Evolutionary conservation across 2,329 filamentous ascomycete species (phyloP), one percentile per base, ranked within the genome.

Genomic region (Fusarium aywerte): DNA sequence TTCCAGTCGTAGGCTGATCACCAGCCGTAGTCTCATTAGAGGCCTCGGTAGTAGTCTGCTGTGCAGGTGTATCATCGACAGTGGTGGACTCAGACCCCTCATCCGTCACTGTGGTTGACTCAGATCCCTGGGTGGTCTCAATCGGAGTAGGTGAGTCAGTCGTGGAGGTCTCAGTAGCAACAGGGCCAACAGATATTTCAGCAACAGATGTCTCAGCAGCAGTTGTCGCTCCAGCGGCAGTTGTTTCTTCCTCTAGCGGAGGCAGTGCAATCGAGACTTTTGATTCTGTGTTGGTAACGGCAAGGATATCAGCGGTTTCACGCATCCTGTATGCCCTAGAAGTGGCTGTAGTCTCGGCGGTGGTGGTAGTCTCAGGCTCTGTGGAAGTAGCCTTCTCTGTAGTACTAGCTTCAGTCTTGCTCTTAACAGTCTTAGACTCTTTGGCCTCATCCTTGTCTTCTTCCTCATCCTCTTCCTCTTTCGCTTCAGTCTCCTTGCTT

Each of bases 401-500:
- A 3, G 56, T 50, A 2, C 43, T 60, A 1, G 43, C 39, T 21
- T 57, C 51, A 1, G 57, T 50, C 18, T 36, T 49, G 12, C 8
- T 55, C 33, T 40, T 25, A 10, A 43, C 47, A 2, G 56, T 56
- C 27, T 47, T 59, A 0, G 54, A 53, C 20, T 39, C n/a, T n/a
- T n/a, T n/a, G n/a, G n/a, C 43, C 11, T 36, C 18, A 15, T 13
- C 23, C 11, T 23, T 36, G 29, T 29, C 7, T 20, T 48, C 20
- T 16, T 44, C 39, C n/a, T 53, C 29, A 2, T 53, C 40, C 4
- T 50, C 45, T 7, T 35, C 11, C 23, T 59, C 43, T 7, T 63
- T 35, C 1, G 59, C 60, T 12, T 63, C 57, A 1, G 61, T n/a
- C 7, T 64, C 51, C 31, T 64, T 31, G 12, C 57, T 62, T 18